Conservation (phyloP, 2,329 filamentous ascomycete genomes). For the Venturia pyrina region DNA sequence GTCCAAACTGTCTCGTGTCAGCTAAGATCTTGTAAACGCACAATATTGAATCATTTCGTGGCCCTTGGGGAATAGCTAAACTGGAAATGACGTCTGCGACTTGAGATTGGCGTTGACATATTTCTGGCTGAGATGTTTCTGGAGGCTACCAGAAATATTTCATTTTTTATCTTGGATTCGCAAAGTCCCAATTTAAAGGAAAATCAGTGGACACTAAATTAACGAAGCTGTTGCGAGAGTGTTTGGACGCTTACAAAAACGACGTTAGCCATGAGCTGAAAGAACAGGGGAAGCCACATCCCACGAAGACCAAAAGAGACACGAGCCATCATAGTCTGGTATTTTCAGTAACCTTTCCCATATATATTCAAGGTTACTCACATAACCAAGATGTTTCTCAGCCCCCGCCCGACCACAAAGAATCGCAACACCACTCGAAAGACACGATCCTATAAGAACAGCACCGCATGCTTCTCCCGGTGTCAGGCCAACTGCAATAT, state of each 20-base stretch:
- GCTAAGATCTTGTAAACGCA: too few species aligned
- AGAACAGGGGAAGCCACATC: conserved; percentile 1
- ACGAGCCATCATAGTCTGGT: conserved; percentile 6
- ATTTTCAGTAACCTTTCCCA: neutral
- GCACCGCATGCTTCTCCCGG: conserved; percentile 1
- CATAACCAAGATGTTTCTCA: conserved; percentile 1
- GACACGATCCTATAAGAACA: neutral
- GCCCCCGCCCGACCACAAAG: conserved; percentile 2
- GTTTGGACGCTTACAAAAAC: neutral
- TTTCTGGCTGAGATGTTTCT: too few species aligned
- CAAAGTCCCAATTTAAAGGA: too few species aligned
- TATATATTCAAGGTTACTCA: neutral
- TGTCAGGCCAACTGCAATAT: conserved; percentile 4
- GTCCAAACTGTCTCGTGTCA: neutral
- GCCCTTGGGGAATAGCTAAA: too few species aligned
- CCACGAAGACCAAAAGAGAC: conserved; percentile 6
- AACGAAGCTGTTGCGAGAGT: too few species aligned
- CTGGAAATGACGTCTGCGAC: too few species aligned
- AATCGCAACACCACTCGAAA: neutral
- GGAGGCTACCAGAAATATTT: too few species aligned
- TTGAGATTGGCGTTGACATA: too few species aligned
- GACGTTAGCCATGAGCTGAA: neutral
- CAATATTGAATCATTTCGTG: too few species aligned
- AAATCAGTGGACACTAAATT: too few species aligned
- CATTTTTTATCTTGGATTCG: too few species aligned